phyloP scores from a whole-genome alignment of 1,284 basidiomycete genomes.

The Naganishia albida region DNA sequence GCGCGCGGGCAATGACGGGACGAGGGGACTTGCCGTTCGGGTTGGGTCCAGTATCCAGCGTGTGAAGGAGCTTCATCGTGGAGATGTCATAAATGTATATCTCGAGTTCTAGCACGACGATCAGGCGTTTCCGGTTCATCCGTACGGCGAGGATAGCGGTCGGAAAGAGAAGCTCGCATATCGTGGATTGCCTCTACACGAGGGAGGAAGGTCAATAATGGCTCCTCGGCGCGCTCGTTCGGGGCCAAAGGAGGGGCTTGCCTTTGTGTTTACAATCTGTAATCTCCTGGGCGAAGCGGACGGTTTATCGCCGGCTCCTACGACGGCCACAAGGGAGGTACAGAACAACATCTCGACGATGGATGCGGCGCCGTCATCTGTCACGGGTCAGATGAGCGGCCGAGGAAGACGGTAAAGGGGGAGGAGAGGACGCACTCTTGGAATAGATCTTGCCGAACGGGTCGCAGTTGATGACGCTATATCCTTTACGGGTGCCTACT shows the following conservation, averaged over 20 bases:
- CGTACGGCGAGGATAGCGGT: conserved; percentile 94
- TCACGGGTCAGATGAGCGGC: neutral
- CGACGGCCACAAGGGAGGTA: conserved; percentile 93
- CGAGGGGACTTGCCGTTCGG: conserved; percentile 70
- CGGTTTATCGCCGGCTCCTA: conserved; percentile 83
- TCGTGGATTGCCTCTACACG: conserved; percentile 87
- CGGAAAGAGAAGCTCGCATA: conserved; percentile 96
- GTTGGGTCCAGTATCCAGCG: conserved; percentile 95
- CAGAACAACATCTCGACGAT: conserved; percentile 99
- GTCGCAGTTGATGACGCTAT: conserved; percentile 96
- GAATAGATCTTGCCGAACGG: conserved; percentile 95
- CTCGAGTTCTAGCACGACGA: conserved; percentile 91
- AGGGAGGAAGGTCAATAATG: neutral
- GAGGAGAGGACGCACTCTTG: conserved; percentile 66
- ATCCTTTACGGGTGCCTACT: conserved; percentile 92
- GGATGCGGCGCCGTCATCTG: conserved; percentile 87
- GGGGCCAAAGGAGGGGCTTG: conserved; percentile 47
- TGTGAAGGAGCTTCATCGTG: conserved; percentile 96
- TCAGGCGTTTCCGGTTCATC: conserved; percentile 91
- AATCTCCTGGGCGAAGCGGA: conserved; percentile 85
- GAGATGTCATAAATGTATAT: conserved; percentile 99
- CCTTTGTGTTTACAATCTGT: conserved; percentile 98
- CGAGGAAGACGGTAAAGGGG: neutral
- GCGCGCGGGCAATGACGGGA: too few relatives aligned
- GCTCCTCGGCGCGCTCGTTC: neutral